Evolutionary conservation across 768 basidiomycete genomes (phyloP), one percentile per base, ranked within the genome.

Genomic region (Phaeolepiota aurea): DNA sequence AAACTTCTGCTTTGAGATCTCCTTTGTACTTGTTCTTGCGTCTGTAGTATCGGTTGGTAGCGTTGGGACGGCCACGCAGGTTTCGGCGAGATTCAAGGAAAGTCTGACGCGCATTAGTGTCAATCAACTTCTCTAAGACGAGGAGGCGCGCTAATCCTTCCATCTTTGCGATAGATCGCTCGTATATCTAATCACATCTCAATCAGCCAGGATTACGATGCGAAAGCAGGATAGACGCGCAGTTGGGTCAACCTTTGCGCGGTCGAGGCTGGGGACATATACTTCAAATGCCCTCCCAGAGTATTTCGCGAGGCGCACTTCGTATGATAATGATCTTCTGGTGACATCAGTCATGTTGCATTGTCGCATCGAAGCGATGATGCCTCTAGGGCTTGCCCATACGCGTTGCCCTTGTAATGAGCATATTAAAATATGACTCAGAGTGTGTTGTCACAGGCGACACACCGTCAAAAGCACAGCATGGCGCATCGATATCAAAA

Each of bases 401-500:
- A 80, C 71, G n/a, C 68, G 72, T 37, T 61, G 44, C 13, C 69
- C 67, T 71, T 31, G 39, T 16, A 10, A 12, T 35, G 37, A 41
- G 28, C 38, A 20, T 14, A 32, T 23, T 43, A 14, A 41, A 35
- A 14, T 21, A 10, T 11, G 15, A n/a, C 30, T 11, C 21, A 20
- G 25, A 33, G 25, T 28, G 7, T n/a, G 7, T 28, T 28, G n/a
- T n/a, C n/a, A 13, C 3, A 12, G 36, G 15, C 11, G 20, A 35
- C 36, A 32, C 38, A 55, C 59, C 54, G 42, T 61, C 59, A 42
- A 58, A 81, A 1, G 72, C 69, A 39, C 72, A 76, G 57, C 76
- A 79, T 3, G 78, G 75, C 0, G 74, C 74, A 44, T 82, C 79
- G 32, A 82, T 70, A 48, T 82, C 79, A 46, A 82, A 82, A 5